These are phyloP conservation scores for Paramyrothecium roridum DNA, from an alignment of 2,329 filamentous ascomycete species.

Conservation along the genomic window DNA sequence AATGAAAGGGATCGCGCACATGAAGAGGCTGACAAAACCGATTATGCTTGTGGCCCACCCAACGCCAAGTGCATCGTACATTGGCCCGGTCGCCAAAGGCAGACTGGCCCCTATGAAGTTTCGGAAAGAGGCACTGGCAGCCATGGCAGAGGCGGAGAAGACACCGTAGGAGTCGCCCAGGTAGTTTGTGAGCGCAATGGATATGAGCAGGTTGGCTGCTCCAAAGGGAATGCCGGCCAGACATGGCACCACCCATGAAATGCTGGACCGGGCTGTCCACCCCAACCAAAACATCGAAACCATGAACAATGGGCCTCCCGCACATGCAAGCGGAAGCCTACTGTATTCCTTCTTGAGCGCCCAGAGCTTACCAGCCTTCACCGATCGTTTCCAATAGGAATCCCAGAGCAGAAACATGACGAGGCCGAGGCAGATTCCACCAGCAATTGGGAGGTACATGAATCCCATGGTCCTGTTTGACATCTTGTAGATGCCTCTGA, in stretches of 20 bases:
- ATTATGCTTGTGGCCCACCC: conserved; percentile 8
- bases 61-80: conserved; percentile 7
- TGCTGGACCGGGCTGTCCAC: conserved; percentile 7
- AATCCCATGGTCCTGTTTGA: conserved; percentile 4
- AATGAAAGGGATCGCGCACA: conserved; percentile 6
- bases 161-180: conserved; percentile 8
- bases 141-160: conserved; percentile 14
- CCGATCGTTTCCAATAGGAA: neutral
- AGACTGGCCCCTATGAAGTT: conserved; percentile 11
- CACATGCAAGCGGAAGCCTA: conserved; percentile 53
- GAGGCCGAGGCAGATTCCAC: conserved; percentile 4
- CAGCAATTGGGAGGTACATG: conserved; percentile 7
- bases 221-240: conserved; percentile 8
- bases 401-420: neutral
- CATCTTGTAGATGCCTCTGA: conserved; percentile 7
- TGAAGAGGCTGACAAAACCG: conserved; percentile 2
- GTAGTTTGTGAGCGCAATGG: conserved; percentile 8
- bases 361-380: conserved; percentile 36
- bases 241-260: conserved; percentile 10
- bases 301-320: conserved; percentile 40
- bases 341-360: conserved; percentile 45
- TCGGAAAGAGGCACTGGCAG: conserved; percentile 12
- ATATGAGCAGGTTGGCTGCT: conserved; percentile 7
- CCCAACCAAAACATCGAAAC: conserved; percentile 13
- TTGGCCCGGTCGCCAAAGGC: conserved; percentile 5